Conservation (phyloP, 345 rosid genomes). For the Citrus sp. region DNA sequence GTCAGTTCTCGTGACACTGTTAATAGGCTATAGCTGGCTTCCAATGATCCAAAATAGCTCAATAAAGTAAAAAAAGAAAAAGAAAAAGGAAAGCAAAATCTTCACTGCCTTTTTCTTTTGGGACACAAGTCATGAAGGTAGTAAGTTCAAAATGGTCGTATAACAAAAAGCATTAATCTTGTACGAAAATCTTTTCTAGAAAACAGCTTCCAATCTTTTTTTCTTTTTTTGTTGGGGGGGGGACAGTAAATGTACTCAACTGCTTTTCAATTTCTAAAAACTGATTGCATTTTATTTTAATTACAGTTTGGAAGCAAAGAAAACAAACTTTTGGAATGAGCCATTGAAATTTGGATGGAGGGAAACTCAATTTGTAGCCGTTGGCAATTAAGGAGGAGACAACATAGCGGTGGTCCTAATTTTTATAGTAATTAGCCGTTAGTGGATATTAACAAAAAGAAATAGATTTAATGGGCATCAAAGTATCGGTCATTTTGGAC, state of each 20-base stretch:
- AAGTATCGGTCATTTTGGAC: not conserved
- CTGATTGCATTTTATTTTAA: too few relatives aligned
- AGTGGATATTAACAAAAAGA: too few relatives aligned
- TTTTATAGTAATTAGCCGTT: not conserved
- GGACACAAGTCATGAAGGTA: not conserved
- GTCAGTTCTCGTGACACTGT: not conserved
- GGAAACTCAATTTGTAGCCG: slow-evolving; percentile 23
- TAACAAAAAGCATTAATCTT: too few relatives aligned
- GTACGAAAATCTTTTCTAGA: not conserved
- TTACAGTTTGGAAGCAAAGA: too few relatives aligned
- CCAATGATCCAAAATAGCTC: not conserved
- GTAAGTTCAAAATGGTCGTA: not conserved
- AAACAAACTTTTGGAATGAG: not conserved
- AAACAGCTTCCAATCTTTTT: not conserved
- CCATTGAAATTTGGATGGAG: slow-evolving; percentile 23
- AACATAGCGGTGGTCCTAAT: slow-evolving; percentile 11
- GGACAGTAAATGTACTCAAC: too few relatives aligned
- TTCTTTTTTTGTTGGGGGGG: too few relatives aligned
- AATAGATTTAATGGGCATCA: not conserved
- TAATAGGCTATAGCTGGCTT: not conserved
- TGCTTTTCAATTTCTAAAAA: too few relatives aligned
- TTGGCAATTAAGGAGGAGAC: slow-evolving; percentile 13
- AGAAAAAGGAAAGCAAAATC: too few relatives aligned
- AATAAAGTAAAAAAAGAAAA: too few relatives aligned
- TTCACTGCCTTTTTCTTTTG: not conserved